These are phyloP conservation scores for Phytopythium delawarense DNA, from an alignment of 352 stramenopile species.

Conservation along the genomic window DNA sequence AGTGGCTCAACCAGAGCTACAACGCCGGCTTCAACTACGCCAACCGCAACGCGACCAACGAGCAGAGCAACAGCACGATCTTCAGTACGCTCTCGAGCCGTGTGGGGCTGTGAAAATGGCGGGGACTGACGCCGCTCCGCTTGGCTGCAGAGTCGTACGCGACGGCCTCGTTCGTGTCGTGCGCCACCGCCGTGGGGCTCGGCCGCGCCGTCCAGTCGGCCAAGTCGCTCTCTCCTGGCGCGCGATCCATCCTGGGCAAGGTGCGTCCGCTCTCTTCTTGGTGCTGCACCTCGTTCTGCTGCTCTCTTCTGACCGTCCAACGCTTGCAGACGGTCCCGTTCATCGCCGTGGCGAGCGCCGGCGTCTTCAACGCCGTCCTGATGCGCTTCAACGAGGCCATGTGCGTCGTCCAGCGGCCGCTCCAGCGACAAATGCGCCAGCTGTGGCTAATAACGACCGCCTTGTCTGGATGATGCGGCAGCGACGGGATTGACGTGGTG, in stretches of 20 bases:
- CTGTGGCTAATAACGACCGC: neutral
- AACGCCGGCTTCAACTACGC: slow-evolving; percentile 89
- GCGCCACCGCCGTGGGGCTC: slow-evolving; percentile 67
- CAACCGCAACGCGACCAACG: slow-evolving; percentile 81
- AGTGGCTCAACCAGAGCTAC: slow-evolving; percentile 90
- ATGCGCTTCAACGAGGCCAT: slow-evolving; percentile 87
- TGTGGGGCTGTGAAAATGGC: neutral
- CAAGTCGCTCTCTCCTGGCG: slow-evolving; percentile 60
- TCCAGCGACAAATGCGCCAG: too few species aligned
- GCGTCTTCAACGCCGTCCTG: slow-evolving; percentile 84
- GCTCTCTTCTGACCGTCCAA: neutral
- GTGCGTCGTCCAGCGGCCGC: slow-evolving; percentile 26
- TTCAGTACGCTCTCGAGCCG: slow-evolving; percentile 41
- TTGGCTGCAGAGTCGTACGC: slow-evolving; percentile 57
- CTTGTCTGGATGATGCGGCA: slow-evolving; percentile 13
- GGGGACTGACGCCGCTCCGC: neutral
- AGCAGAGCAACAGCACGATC: slow-evolving; percentile 72
- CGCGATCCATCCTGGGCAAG: slow-evolving; percentile 60
- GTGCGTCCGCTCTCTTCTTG: slow-evolving; percentile 16
- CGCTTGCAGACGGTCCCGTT: slow-evolving; percentile 72
- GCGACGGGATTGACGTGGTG: slow-evolving; percentile 82
- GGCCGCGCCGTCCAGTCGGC: slow-evolving; percentile 73
- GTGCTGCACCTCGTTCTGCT: neutral
- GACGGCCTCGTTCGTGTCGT: slow-evolving; percentile 76
- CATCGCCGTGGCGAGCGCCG: slow-evolving; percentile 74